Percentiles rank a stretch among this genome's conserved stretches.
Evolutionary conservation across 108 stramenopile species (phyloP).

Genomic region (Chaetoceros muelleri): DNA sequence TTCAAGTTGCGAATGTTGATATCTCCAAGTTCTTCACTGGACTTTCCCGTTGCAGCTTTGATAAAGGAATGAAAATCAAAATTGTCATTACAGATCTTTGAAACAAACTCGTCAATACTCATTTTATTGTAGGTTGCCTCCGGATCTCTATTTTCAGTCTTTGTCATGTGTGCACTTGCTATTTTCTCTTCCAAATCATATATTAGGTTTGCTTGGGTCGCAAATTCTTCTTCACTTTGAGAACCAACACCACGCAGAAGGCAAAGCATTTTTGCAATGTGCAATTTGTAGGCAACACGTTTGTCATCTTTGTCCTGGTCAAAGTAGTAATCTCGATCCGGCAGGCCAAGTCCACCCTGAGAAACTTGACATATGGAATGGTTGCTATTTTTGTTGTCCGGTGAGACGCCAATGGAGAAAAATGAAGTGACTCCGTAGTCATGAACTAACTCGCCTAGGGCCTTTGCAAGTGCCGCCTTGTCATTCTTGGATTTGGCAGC

Average conservation of each 20-base stretch:
- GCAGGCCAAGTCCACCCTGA: constrained; percentile 61
- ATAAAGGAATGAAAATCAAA: constrained; percentile 49
- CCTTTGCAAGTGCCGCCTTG: constrained; percentile 21
- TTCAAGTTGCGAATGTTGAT: constrained; percentile 52
- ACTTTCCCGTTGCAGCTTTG: constrained; percentile 28
- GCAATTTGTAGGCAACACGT: constrained; percentile 37
- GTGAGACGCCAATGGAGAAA: constrained; percentile 35
- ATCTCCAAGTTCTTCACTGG: constrained; percentile 39
- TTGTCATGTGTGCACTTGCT: constrained; percentile 66
- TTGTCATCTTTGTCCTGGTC: constrained; percentile 71
- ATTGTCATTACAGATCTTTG: constrained; percentile 10
- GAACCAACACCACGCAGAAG: constrained; percentile 21
- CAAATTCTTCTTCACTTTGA: constrained; percentile 10
- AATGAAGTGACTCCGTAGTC: constrained; percentile 24
- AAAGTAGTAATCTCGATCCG: constrained; percentile 80
- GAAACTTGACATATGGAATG: constrained; percentile 36
- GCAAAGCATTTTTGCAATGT: constrained; percentile 46
- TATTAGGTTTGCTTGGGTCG: constrained; percentile 25
- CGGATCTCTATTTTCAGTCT: constrained; percentile 71
- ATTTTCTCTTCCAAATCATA: constrained; percentile 34
- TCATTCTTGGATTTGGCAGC: constrained; percentile 10
- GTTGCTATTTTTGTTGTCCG: constrained; percentile 51
- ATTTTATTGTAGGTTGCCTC: constrained; percentile 59
- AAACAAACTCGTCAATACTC: constrained; percentile 25
- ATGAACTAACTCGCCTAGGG: constrained; percentile 22